Conservation (phyloP, 2,329 filamentous ascomycete species). For the Fusarium udum region DNA sequence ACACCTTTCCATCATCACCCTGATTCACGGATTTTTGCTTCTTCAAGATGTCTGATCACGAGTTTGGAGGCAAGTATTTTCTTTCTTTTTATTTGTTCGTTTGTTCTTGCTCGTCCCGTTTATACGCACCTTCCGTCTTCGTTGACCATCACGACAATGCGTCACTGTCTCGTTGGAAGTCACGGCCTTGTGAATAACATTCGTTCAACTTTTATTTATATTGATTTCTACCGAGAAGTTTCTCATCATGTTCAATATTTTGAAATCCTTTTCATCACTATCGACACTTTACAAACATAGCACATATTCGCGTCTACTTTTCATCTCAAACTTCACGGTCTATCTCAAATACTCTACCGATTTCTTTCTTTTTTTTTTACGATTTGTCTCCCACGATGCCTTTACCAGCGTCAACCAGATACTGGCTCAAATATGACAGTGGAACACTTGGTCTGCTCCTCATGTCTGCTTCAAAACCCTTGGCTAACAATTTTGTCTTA, state of each 20-base stretch:
- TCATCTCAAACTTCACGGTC: slow-evolving; percentile 6
- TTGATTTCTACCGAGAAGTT: background rate
- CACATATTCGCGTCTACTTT: slow-evolving; percentile 10
- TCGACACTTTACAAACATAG: background rate
- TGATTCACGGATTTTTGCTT: background rate
- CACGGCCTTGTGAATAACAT: background rate
- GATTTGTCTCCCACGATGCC: slow-evolving; percentile 22
- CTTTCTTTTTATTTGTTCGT: slow-evolving; percentile 12
- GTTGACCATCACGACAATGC: slow-evolving; percentile 13
- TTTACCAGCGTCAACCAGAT: slow-evolving; percentile 39
- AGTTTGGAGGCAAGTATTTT: slow-evolving; percentile 66
- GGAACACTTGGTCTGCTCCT: slow-evolving; percentile 31
- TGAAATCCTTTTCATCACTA: slow-evolving; percentile 1
- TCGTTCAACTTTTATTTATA: slow-evolving; percentile 1
- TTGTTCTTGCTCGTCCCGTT: background rate
- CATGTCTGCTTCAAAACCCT: background rate
- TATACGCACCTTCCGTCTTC: slow-evolving; percentile 1
- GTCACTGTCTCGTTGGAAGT: slow-evolving; percentile 14
- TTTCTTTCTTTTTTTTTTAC: background rate
- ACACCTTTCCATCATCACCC: slow-evolving; percentile 2
- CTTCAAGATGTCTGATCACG: slow-evolving; percentile 69
- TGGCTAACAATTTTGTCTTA: slow-evolving; percentile 47
- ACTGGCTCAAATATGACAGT: slow-evolving; percentile 42
- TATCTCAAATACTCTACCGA: background rate
- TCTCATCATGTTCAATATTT: background rate